These are phyloP conservation scores for Trichomonas vaginalis DNA, from an alignment of 208 protist genomes.

Conservation along the genomic window DNA sequence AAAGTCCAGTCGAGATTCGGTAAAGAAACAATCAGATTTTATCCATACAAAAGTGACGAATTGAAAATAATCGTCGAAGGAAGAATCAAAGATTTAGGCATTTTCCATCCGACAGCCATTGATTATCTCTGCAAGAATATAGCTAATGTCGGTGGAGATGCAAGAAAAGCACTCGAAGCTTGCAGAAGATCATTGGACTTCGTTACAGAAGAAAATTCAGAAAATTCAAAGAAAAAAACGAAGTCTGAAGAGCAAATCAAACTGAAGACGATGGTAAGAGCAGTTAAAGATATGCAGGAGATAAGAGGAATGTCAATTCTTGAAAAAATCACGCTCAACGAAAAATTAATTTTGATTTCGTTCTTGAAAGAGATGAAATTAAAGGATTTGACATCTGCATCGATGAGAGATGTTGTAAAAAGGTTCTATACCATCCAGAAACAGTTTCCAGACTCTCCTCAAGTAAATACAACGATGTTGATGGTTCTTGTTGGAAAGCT, in stretches of 20 bases:
- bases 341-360: neutral
- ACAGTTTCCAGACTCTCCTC: neutral
- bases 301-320: neutral
- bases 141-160: neutral
- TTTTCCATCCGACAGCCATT: neutral
- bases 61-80: neutral
- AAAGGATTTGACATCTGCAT: neutral
- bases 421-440: neutral
- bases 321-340: neutral
- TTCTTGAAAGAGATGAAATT: neutral
- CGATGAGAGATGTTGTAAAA: neutral
- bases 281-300: neutral
- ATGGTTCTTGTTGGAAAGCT: neutral
- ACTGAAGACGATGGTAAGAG: neutral
- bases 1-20: neutral
- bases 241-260: too few species aligned
- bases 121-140: neutral
- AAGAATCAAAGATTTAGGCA: neutral
- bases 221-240: too few species aligned
- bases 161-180: constrained; percentile 9
- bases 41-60: neutral
- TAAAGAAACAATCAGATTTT: neutral
- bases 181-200: neutral
- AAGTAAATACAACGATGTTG: neutral
- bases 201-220: neutral